Base-by-base conservation (phyloP, 371 early-diverging fungal species). In the Circinella umbellata region DNA sequence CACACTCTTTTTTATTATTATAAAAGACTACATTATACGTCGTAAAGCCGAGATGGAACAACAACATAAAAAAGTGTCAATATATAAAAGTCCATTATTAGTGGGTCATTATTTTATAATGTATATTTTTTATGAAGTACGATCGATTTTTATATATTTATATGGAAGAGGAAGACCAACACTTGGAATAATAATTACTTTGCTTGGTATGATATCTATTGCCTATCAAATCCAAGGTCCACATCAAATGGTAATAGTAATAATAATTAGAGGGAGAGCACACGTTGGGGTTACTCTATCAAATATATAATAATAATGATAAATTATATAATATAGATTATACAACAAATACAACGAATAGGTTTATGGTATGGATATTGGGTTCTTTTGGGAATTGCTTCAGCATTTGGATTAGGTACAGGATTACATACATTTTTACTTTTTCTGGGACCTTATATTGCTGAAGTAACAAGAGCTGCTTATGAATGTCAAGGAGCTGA, bases 401-500 rank as follows among this genome's bases (percentile, higher is more conserved):
- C 96, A 8, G 94, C 96, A 15, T 90, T 97, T 54, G 97, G 97
- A 6, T 83, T 97, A 35, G 97, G 97, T 5, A 93, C 96, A 2
- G 97, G 97, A 13, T 81, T 96, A 64, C 97, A 96, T 76, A 96
- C 96, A 4, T 97, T 96, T 77, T 85, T 96, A 27, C 84, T 97
- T 17, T 97, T 96, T 73, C 81, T 97, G 49, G 96, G 95, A 8
- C 96, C 97, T 6, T 91, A 90, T 70, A 93, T 97, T 69, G 96
- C 93, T 0, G 89, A 91, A 54, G 92, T 93, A 27, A 95, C 97
- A 4, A 75, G 93, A 61, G 88, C 91, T 0, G 96, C 97, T 1
- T 92, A 94, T 79, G 79, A 87, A 55, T 96, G 97, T 70, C 85
- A 87, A 1, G 81, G 83, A 54, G 73, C 91, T 17, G 79, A 92